Conservation (phyloP, 352 stramenopile genomes). For the Globisporangium uncinulatum region DNA sequence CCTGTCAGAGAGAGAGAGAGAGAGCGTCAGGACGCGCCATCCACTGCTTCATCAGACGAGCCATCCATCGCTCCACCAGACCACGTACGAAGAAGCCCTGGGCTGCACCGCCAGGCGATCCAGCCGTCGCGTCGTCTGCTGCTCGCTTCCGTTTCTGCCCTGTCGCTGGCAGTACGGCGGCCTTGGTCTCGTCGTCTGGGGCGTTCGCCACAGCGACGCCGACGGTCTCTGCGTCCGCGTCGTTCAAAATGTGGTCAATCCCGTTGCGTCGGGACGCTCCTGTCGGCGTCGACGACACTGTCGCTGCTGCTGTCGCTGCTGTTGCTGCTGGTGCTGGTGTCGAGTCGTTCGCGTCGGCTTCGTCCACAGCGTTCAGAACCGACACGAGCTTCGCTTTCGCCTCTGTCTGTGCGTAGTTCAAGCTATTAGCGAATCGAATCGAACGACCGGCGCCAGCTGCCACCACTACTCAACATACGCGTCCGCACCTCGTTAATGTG, state of each 20-base stretch:
- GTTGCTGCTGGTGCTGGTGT: neutral
- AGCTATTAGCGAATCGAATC: neutral
- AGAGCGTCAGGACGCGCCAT: neutral
- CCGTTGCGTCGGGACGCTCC: neutral
- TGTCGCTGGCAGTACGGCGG: neutral
- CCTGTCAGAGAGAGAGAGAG: conserved; percentile 15
- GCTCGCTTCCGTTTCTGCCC: conserved; percentile 12
- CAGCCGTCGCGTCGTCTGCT: conserved; percentile 3
- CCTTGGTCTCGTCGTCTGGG: conserved; percentile 1
- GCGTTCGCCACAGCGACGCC: neutral
- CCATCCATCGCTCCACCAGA: neutral
- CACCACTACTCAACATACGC: neutral
- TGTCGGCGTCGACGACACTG: neutral
- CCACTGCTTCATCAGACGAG: neutral
- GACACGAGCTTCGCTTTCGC: conserved; percentile 12
- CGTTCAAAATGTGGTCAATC: conserved; percentile 10
- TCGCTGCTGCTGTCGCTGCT: neutral
- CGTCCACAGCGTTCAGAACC: conserved; percentile 7
- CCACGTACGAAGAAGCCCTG: neutral
- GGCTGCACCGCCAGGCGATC: too few species aligned
- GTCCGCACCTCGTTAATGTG: conserved; percentile 13
- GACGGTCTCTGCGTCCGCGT: conserved; percentile 3
- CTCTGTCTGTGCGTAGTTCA: conserved; percentile 2
- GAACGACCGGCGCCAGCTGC: neutral
- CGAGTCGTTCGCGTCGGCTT: neutral